Evolutionary conservation across 2,329 filamentous ascomycete species (phyloP).

Genomic region (Myriosclerotinia duriaeana): DNA sequence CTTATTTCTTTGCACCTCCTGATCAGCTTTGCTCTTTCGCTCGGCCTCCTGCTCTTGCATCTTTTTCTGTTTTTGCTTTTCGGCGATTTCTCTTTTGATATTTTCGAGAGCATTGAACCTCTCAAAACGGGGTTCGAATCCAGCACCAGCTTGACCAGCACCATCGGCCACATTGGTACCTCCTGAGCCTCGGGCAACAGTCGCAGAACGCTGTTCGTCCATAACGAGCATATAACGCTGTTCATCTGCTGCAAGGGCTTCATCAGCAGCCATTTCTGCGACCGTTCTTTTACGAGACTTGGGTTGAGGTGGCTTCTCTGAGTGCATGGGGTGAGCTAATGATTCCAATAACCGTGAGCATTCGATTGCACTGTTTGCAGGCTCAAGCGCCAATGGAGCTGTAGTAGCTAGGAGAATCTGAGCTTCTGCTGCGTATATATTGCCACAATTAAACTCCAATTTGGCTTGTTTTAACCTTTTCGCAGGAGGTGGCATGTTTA

Average conservation of each 20-base stretch:
- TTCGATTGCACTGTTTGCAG: slow-evolving; percentile 67
- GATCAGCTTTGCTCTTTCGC: slow-evolving; percentile 49
- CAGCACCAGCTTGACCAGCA: slow-evolving; percentile 70
- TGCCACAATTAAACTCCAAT: slow-evolving; percentile 73
- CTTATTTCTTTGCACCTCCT: slow-evolving; percentile 48
- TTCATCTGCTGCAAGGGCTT: slow-evolving; percentile 83
- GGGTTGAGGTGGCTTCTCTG: slow-evolving; percentile 72
- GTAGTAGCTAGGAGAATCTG: slow-evolving; percentile 72
- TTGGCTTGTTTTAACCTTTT: slow-evolving; percentile 69
- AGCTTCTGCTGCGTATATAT: slow-evolving; percentile 73
- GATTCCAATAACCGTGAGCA: slow-evolving; percentile 69
- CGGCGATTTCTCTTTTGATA: slow-evolving; percentile 74
- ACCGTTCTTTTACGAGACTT: slow-evolving; percentile 92
- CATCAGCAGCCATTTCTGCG: slow-evolving; percentile 91
- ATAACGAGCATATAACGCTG: slow-evolving; percentile 91
- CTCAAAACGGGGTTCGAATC: slow-evolving; percentile 84
- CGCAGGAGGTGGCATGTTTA: slow-evolving; percentile 56
- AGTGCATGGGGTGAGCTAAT: slow-evolving; percentile 75
- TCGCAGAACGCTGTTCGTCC: slow-evolving; percentile 75
- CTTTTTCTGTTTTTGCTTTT: slow-evolving; percentile 76
- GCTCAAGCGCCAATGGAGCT: slow-evolving; percentile 73
- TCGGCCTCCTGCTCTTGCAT: slow-evolving; percentile 55
- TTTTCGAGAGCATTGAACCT: slow-evolving; percentile 88
- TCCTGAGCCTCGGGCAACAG: slow-evolving; percentile 56
- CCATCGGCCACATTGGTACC: slow-evolving; percentile 61